Conservation (phyloP, 2,329 filamentous ascomycete genomes). For the Hortaea sp. region DNA sequence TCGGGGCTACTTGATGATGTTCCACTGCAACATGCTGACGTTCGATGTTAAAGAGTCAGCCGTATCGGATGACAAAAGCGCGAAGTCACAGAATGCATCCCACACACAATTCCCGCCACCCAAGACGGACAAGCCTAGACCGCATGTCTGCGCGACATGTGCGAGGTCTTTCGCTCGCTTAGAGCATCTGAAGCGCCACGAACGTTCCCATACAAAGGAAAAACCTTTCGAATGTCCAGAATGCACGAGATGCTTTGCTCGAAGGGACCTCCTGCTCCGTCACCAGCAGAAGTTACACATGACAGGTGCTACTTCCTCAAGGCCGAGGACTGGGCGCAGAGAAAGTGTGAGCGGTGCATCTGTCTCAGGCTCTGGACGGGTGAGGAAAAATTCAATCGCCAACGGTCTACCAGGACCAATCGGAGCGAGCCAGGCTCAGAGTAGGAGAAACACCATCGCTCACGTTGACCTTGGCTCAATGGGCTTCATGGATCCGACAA, state of each 20-base stretch:
- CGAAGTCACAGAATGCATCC: conserved; percentile 10
- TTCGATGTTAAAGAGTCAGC: neutral
- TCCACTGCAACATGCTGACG: no score
- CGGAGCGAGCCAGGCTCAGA: conserved; percentile 56
- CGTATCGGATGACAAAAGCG: conserved; percentile 7
- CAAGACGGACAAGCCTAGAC: conserved; percentile 94
- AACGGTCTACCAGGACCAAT: conserved; percentile 42
- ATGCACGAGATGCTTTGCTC: conserved; percentile 87
- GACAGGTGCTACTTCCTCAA: conserved; percentile 75
- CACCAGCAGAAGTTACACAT: conserved; percentile 99
- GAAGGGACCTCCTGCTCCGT: conserved; percentile 78
- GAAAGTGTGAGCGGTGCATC: conserved; percentile 74
- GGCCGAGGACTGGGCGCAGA: conserved; percentile 70
- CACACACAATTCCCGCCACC: conserved; percentile 57
- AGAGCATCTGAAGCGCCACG: conserved; percentile 94
- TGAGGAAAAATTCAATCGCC: conserved; percentile 86
- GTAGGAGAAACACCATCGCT: conserved; percentile 90
- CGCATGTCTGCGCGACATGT: conserved; percentile 88
- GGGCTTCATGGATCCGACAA: conserved; percentile 33
- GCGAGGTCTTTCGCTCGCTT: conserved; percentile 84
- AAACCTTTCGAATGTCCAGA: conserved; percentile 97
- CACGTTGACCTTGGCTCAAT: conserved; percentile 73
- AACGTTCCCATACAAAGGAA: conserved; percentile 96
- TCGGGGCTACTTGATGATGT: no score
- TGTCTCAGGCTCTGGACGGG: conserved; percentile 56